Conservation (phyloP, 805 yeast genomes). For the Lipomyces sp. region DNA sequence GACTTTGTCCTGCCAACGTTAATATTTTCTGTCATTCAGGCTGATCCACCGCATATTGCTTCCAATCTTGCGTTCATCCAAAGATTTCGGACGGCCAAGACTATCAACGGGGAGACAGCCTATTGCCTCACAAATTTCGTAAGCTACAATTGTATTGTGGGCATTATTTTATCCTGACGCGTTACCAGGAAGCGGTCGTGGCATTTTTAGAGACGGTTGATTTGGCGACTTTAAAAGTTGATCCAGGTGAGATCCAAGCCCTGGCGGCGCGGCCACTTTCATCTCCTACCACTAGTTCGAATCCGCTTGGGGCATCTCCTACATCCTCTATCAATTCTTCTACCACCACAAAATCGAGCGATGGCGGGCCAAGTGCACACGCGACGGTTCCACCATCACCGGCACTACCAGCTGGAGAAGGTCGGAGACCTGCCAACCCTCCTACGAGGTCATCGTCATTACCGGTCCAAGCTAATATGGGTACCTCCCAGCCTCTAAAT, state of each 20-base stretch:
- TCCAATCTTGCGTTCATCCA: constrained; percentile 48
- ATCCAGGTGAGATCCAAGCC: constrained; percentile 36
- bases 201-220: constrained; percentile 47
- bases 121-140: constrained; percentile 51
- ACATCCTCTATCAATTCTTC: constrained; percentile 9
- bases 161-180: not conserved
- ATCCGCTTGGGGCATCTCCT: constrained; percentile 13
- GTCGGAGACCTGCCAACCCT: not conserved
- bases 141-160: constrained; percentile 2
- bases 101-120: constrained; percentile 47
- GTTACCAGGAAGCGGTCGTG: constrained; percentile 48
- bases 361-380: not conserved
- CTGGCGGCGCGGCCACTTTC: constrained; percentile 22
- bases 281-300: constrained; percentile 2
- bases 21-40: constrained; percentile 45
- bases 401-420: not conserved
- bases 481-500: not conserved
- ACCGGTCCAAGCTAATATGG: not conserved
- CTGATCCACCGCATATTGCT: constrained; percentile 45
- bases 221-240: constrained; percentile 43
- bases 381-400: not conserved
- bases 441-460: constrained; percentile 2
- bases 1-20: constrained; percentile 50
- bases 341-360: constrained; percentile 2
- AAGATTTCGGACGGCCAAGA: constrained; percentile 47